Conservation (phyloP, 2,329 filamentous ascomycete genomes). For the Exophiala calicioides region DNA sequence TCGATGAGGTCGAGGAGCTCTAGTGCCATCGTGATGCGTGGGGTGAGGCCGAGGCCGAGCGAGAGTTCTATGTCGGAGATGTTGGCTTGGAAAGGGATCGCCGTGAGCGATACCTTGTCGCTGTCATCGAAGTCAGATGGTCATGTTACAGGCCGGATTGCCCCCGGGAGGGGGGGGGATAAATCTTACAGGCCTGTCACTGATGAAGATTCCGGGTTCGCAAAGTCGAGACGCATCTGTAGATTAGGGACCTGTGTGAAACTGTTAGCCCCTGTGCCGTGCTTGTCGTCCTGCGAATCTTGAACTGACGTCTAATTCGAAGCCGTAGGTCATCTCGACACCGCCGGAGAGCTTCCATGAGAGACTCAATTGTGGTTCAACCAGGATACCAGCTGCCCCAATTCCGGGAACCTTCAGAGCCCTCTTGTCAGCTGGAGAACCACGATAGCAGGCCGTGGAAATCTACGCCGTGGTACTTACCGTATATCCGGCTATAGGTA, state of each 20-base stretch:
- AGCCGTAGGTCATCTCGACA: slow-evolving; percentile 7
- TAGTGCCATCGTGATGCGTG: slow-evolving; percentile 1
- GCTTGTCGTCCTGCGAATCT: too few relatives aligned
- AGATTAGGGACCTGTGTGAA: slow-evolving; percentile 6
- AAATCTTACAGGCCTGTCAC: slow-evolving; percentile 10
- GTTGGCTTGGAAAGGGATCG: slow-evolving; percentile 9
- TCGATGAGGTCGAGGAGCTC: not conserved
- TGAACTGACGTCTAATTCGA: slow-evolving; percentile 5
- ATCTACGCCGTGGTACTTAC: not conserved
- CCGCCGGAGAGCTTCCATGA: slow-evolving; percentile 6
- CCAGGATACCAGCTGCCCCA: slow-evolving; percentile 1
- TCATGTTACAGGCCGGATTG: not conserved
- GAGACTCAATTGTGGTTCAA: slow-evolving; percentile 2
- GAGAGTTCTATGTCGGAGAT: slow-evolving; percentile 8
- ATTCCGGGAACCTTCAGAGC: slow-evolving; percentile 4
- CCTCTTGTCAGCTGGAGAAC: too few relatives aligned
- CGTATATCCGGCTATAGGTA: slow-evolving; percentile 3
- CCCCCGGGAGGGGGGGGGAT: not conserved
- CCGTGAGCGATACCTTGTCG: not conserved
- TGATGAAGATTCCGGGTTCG: slow-evolving; percentile 1
- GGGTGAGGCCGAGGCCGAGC: not conserved
- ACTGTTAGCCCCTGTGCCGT: not conserved
- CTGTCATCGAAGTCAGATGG: not conserved
- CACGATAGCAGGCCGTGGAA: too few relatives aligned
- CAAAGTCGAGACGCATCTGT: not conserved